Base-by-base conservation (phyloP, 176 grass and related monocot genomes). In the Lolium rigidum region DNA sequence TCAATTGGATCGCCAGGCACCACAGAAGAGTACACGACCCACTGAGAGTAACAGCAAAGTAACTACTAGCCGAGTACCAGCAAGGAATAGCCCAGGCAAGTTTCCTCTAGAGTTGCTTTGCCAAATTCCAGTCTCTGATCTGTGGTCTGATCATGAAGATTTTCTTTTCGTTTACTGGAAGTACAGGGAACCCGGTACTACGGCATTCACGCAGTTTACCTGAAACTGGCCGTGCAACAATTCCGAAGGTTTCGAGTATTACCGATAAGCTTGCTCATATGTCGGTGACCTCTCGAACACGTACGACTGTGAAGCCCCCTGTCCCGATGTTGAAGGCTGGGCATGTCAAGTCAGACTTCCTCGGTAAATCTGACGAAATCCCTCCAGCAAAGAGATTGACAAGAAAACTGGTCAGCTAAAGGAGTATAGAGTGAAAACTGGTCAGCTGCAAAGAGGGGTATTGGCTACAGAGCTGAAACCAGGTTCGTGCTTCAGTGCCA, bases 51-150 rank as follows among this genome's bases (percentile, higher is more conserved):
- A 59, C 78, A 88, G 52, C 41, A 96, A 88, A 86, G 77, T 85
- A 60, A 80, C 78, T 80, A 90, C n/a, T 10, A 88, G 82, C 74
- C 84, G 87, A 26, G 87, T 91, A 81, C 75, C 84, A 15, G 87
- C 90, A 73, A 92, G 90, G 89, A 94, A 91, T 83, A 96, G 86
- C 66, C 85, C 87, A 90, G 94, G 97, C 55, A 95, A 88, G 79
- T 82, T 85, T 83, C 13, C 41, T 84, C 26, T 81, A 65, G 21
- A 74, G 60, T 44, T 60, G 54, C 26, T 31, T 87, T 70, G 47
- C 4, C 15, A 82, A 51, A 17, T 76, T 52, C 10, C 17, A 50
- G 28, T 28, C 49, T 25, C 35, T 47, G 54, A 54, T 79, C 82
- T 74, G 17, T 41, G 47, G 57, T 88, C 31, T 31, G 31, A 69